Evolutionary conservation across 352 stramenopile genomes (phyloP).

Genomic region (Phytopythium boreale): DNA sequence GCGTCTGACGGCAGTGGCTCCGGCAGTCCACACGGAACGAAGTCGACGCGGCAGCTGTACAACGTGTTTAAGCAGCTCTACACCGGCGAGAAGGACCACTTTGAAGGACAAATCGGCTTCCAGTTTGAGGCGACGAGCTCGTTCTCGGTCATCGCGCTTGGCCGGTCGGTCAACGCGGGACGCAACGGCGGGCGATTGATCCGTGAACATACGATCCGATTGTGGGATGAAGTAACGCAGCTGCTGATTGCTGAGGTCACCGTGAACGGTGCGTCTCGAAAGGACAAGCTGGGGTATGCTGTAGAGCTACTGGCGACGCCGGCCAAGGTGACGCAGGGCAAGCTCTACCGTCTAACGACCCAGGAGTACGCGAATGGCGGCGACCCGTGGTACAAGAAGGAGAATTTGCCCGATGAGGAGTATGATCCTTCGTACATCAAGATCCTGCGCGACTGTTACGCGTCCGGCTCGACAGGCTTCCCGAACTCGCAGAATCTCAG

Average conservation of each 20-base stretch:
- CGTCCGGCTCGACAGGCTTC: constrained; percentile 75
- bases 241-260: constrained; percentile 57
- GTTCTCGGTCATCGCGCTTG: constrained; percentile 79
- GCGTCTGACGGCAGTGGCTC: constrained; percentile 43
- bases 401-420: constrained; percentile 84
- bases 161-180: constrained; percentile 68
- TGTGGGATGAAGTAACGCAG: constrained; percentile 85
- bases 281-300: constrained; percentile 73
- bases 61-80: constrained; percentile 89
- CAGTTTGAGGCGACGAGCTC: constrained; percentile 85
- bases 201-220: constrained; percentile 67
- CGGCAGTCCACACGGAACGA: constrained; percentile 47
- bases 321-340: constrained; percentile 71
- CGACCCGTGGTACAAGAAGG: constrained; percentile 89
- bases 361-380: constrained; percentile 86
- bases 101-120: constrained; percentile 88
- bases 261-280: constrained; percentile 60
- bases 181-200: constrained; percentile 64
- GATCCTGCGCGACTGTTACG: constrained; percentile 85
- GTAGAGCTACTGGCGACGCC: constrained; percentile 53
- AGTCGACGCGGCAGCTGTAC: constrained; percentile 51
- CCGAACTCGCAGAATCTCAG: constrained; percentile 86
- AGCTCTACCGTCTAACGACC: constrained; percentile 83
- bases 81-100: constrained; percentile 87
- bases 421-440: constrained; percentile 87